Base-by-base conservation (phyloP, 768 basidiomycete genomes). In the Trametes elegans region DNA sequence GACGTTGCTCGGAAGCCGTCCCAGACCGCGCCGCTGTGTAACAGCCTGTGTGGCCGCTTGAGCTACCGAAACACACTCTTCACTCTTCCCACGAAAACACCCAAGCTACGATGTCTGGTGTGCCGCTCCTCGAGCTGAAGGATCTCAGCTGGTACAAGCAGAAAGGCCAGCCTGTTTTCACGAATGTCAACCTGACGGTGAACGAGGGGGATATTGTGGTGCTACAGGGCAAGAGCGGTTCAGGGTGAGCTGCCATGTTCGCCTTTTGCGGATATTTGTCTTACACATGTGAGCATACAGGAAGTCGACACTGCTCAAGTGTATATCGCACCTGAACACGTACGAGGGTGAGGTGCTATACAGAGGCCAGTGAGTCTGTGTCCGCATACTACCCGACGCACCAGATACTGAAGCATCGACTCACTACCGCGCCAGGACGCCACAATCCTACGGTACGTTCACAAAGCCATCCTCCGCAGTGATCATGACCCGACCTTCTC, bases 261-360 rank as follows among this genome's bases (percentile, higher is more conserved):
- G 18, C 18, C 19, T 36, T 39, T 43, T 10, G 19, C 27, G 34
- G 13, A 4, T n/a, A 16, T 47, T 21, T 5, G 13, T 19, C 18
- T 19, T 26, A 53, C n/a, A 28, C 19, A 7, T 39, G 26, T 31
- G 7, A n/a, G 8, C n/a, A 24, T 19, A 19, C 40, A 76, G 76
- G 46, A 88, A 88, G 67, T 84, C 85, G 1, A 93, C 92, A 0
- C 71, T 96, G 47, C 69, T 95, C 40, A 95, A 93, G 69, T 93
- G 89, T 63, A 76, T 95, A 21, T 84, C 91, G 26, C 87, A 94
- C 70, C 74, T 95, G 29, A 83, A 82, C 53, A 68, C 88, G 5
- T 89, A 90, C 64, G 72, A 77, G 7, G 87, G 93, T 2, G 74
- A 81, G 40, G 75, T 90, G 26, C 59, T 80, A 13, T 85, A 85